Base-by-base conservation (phyloP, 768 basidiomycete species). In the Gautieria morchelliformis region DNA sequence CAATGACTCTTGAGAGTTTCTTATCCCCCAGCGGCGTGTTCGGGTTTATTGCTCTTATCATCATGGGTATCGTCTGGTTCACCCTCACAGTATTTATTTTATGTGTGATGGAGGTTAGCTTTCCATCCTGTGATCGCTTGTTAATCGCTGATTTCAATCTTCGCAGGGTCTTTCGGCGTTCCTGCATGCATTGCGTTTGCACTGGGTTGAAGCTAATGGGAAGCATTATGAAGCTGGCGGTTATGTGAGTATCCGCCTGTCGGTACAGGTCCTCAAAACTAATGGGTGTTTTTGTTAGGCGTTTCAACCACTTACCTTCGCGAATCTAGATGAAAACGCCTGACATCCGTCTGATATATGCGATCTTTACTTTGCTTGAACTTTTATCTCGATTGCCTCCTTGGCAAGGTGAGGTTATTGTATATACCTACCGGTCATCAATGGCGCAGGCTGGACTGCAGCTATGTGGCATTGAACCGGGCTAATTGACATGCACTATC, bases 181-280 rank as follows among this genome's bases (percentile, higher is more conserved):
- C 76, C 71, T 97, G 70, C 95, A 98, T 70, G 95, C 95, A 7
- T 80, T 98, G 61, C 85, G 95, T 66, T 78, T 97, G 63, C 95
- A 97, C 71, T 98, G 95, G 93, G 95, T 97, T 59, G 94, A 98
- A 72, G 91, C 87, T 53, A 96, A 95, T 75, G 93, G 93, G 74
- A 95, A 96, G 77, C 92, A 93, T 67, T 95, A 87, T 68, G 83
- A 88, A 70, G 93, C 89, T 35, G 87, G 81, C 59, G 93, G 92
- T 69, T 82, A 93, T 76, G 90, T 92, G 74, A 70, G 87, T 85
- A 24, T 24, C 62, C 59, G 45, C 47, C 59, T 47, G 59, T 58
- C 56, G 50, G 30, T 17, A 39, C 63, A 52, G 42, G 61, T 65
- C 35, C 17, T 53, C 37, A 33, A 19, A 4, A 39, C 53, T 44